phyloP scores from a whole-genome alignment of 495 filamentous ascomycete species.

The Podospora conica region DNA sequence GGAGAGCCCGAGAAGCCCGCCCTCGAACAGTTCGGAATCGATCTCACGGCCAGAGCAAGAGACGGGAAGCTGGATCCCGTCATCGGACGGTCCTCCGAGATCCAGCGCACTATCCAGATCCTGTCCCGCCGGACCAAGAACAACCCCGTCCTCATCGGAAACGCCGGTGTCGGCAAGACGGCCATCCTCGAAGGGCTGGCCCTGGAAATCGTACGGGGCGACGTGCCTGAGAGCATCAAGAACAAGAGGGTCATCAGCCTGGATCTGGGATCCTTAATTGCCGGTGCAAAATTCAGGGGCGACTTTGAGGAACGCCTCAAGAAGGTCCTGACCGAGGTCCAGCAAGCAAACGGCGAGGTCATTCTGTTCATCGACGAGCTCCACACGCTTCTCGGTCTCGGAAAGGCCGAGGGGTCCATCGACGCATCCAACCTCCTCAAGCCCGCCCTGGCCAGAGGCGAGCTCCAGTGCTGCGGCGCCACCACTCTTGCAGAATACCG shows the following conservation, averaged over 20 bases:
- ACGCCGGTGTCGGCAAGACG: conserved; percentile 91
- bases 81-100: conserved; percentile 85
- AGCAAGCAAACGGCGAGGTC: conserved; percentile 78
- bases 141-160: conserved; percentile 90
- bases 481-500: conserved; percentile 91
- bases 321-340: conserved; percentile 81
- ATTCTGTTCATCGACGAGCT: conserved; percentile 96
- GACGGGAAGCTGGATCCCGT: conserved; percentile 92
- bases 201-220: conserved; percentile 81
- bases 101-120: conserved; percentile 90
- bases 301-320: conserved; percentile 96
- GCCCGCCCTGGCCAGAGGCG: conserved; percentile 84
- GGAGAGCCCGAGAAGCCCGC: conserved; percentile 76
- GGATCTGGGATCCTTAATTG: conserved; percentile 87
- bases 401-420: conserved; percentile 92
- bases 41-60: conserved; percentile 79
- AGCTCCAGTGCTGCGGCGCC: conserved; percentile 91
- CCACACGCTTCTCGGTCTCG: conserved; percentile 83
- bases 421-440: conserved; percentile 95
- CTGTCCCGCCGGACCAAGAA: conserved; percentile 92
- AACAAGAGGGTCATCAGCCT: conserved; percentile 82
- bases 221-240: conserved; percentile 95
- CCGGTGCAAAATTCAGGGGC: conserved; percentile 89
- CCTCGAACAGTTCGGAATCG: conserved; percentile 83
- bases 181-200: conserved; percentile 91